Evolutionary conservation across 805 yeast species (phyloP), one percentile per base, ranked within the genome.

Genomic region (Hanseniaspora osmophila): DNA sequence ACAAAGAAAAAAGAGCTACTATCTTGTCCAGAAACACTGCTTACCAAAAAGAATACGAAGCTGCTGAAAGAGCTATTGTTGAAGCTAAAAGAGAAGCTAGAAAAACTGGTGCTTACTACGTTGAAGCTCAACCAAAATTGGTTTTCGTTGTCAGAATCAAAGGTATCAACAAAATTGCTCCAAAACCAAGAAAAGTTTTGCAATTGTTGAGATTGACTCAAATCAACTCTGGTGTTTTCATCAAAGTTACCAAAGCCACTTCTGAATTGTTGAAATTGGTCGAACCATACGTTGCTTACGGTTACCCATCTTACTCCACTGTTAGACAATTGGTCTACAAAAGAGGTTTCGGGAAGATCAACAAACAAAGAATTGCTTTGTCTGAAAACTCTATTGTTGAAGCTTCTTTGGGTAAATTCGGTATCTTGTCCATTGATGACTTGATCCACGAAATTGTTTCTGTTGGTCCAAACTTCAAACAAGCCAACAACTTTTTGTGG

Each of bases 141-240:
- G 94, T 85, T 58, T 86, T 88, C 70, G 94, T 88, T 66, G 79
- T 88, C 71, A 86, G 97, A 83, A 88, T 88, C 81, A 88, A 88
- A 90, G 96, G 96, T 88, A 85, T 88, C 71, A 84, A 77, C 88
- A 88, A 87, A 83, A 86, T 88, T 63, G 84, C 96, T 67, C 96
- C 96, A 66, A 88, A 88, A 83, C 95, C 96, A 80, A 87, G 96
- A 84, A 88, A 88, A 84, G 95, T 88, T 64, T 71, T 86, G 70
- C 95, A 83, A 74, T 79, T 87, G 68, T 77, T 85, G 71, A 82
- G 95, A 78, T 80, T 86, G 71, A 77, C 80, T 68, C 94, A 84
- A 77, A 84, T 86, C 72, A 86, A 86, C 78, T 77, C 92, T 63
- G 96, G 90, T 80, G 92, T 84, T 56, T 86, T 86, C 66, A 94